A percentile compares a stretch with the other conserved stretches of the same genome.
phyloP scores from a whole-genome alignment of 2,329 filamentous ascomycete genomes.

The Elsinoe arachidis region DNA sequence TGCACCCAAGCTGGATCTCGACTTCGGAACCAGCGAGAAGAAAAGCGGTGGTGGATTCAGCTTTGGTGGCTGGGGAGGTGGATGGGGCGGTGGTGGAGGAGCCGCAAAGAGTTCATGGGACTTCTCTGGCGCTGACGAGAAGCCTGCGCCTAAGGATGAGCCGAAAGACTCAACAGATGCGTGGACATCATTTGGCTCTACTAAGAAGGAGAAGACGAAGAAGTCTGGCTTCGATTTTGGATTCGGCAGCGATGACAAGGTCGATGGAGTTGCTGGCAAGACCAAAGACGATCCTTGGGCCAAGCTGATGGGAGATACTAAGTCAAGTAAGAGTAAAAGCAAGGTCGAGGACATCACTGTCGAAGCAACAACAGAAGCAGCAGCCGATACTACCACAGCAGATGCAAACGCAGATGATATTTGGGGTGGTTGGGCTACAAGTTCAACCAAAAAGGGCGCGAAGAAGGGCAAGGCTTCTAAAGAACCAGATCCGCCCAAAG shows the following conservation, averaged over 20 bases:
- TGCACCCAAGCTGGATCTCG: slow-evolving; percentile 40
- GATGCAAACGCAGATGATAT: slow-evolving; percentile 15
- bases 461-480: slow-evolving; percentile 24
- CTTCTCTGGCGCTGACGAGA: slow-evolving; percentile 23
- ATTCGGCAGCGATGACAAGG: slow-evolving; percentile 11
- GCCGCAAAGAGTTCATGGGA: slow-evolving; percentile 27
- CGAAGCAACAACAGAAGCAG: not conserved
- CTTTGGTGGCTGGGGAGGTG: slow-evolving; percentile 27
- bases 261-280: slow-evolving; percentile 11
- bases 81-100: slow-evolving; percentile 24
- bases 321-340: slow-evolving; percentile 25
- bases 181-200: slow-evolving; percentile 22
- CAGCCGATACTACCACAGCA: not conserved
- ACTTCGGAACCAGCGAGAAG: slow-evolving; percentile 28
- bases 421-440: slow-evolving; percentile 20
- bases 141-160: slow-evolving; percentile 18
- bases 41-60: slow-evolving; percentile 27
- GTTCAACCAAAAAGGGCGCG: slow-evolving; percentile 24
- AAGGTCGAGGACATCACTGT: slow-evolving; percentile 5
- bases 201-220: slow-evolving; percentile 29
- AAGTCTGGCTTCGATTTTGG: slow-evolving; percentile 18
- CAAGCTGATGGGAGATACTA: slow-evolving; percentile 24
- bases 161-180: slow-evolving; percentile 20
- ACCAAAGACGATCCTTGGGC: slow-evolving; percentile 27
- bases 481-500: slow-evolving; percentile 9